Base-by-base conservation (phyloP, 805 yeast species). In the Candida wancherniae region DNA sequence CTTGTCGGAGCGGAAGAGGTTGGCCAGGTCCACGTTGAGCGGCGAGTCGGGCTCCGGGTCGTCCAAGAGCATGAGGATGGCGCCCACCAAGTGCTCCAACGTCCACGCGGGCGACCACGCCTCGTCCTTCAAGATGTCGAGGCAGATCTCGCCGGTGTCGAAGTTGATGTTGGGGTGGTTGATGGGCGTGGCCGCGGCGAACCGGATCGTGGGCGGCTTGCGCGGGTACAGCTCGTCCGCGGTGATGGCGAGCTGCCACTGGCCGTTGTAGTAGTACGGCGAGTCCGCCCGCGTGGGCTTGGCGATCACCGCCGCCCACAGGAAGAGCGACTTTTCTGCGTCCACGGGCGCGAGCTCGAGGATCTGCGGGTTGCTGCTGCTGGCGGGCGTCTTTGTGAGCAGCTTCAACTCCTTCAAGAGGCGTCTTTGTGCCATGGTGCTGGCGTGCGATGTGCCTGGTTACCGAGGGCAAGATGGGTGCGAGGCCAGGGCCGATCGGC, bases 41-140 rank as follows among this genome's bases (percentile, higher is more conserved):
- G 90, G 90, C 23, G 83, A 75, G 38, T 76, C 75, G 0, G 84
- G 81, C 47, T 77, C 86, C 0, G 87, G 87, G 29, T 75, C 73
- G 24, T 69, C 72, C 6, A 81, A 47, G 10, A 82, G 61, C 50
- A 73, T 57, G 19, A 77, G 48, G 2, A 81, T 68, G 1, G 85
- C 85, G 11, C 71, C 65, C 26, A 79, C 58, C 5, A 75, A 60
- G 34, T 75, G 62, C 27, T 69, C 55, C 26, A 82, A 48, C 32
- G 77, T 72, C 84, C 86, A 81, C 1, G 84, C 84, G 0, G 90
- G 88, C 0, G 84, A 70, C 88, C 88, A 82, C 37, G 63, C 63
- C 11, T 60, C 69, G 25, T 41, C 50, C 33, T 75, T 73, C 29
- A 82, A 55, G 7, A 81, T 75, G 49, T 80, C 84, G 4, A 82